These are phyloP conservation scores for Plenodomus biglobosus DNA, from an alignment of 2,329 filamentous ascomycete genomes.

Conservation along the genomic window DNA sequence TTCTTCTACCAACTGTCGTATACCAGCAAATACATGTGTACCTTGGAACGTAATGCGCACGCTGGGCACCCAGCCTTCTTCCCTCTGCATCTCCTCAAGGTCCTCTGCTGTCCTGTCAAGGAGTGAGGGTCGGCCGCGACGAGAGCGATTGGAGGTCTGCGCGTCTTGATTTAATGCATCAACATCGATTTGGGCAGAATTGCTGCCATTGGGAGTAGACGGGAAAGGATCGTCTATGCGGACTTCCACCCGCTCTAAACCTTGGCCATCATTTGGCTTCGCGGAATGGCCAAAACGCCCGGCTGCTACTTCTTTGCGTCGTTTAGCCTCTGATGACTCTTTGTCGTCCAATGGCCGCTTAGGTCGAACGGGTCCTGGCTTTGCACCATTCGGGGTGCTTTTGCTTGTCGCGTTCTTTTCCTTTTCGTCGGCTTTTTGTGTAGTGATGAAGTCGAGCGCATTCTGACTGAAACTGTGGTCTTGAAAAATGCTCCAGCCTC, in stretches of 20 bases:
- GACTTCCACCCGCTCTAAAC: slow-evolving; percentile 54
- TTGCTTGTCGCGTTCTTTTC: slow-evolving; percentile 20
- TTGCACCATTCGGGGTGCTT: slow-evolving; percentile 13
- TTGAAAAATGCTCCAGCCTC: slow-evolving; percentile 78
- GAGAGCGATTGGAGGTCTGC: slow-evolving; percentile 19
- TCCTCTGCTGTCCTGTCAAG: slow-evolving; percentile 40
- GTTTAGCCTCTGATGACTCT: slow-evolving; percentile 51
- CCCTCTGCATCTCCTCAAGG: slow-evolving; percentile 26
- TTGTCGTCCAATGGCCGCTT: slow-evolving; percentile 31
- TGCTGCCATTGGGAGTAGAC: slow-evolving; percentile 6
- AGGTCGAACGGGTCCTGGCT: slow-evolving; percentile 27
- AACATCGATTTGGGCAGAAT: slow-evolving; percentile 11
- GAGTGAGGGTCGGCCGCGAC: slow-evolving; percentile 36
- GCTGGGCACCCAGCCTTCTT: slow-evolving; percentile 56
- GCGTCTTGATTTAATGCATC: slow-evolving; percentile 18
- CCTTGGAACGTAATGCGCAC: slow-evolving; percentile 72
- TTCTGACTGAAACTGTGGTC: slow-evolving; percentile 59
- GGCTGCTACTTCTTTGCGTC: slow-evolving; percentile 62
- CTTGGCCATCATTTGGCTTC: slow-evolving; percentile 39
- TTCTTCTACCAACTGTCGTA: slow-evolving; percentile 74
- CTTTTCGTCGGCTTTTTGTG: slow-evolving; percentile 23
- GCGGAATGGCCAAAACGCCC: slow-evolving; percentile 68
- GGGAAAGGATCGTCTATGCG: slow-evolving; percentile 52
- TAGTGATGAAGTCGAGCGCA: slow-evolving; percentile 51
- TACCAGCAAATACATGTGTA: slow-evolving; percentile 75